Base-by-base conservation (phyloP, 306 rosid species). In the Geum urbanum region DNA sequence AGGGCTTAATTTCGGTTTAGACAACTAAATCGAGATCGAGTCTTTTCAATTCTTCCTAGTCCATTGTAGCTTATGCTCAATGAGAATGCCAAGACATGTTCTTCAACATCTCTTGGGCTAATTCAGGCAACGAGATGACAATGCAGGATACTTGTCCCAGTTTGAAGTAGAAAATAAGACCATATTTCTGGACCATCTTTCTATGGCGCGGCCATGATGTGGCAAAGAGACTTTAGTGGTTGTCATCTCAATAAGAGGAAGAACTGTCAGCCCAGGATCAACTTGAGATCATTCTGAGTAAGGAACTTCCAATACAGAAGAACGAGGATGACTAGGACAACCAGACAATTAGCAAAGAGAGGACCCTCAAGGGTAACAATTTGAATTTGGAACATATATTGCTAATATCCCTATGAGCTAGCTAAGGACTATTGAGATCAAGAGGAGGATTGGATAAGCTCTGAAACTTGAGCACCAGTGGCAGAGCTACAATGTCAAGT, bases 161-260 rank as follows among this genome's bases (percentile, higher is more conserved):
- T 52, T 84, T 75, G 7, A 81, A 78, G 63, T 81, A 78, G 84
- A 81, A 76, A 0, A 81, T 18, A n/a, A 81, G 80, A 18, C 88
- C 85, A 58, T 81, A 18, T 73, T 54, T 73, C 13, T 45, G 0
- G 8, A 85, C 70, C 37, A 81, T 71, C 3, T 81, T 12, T 71
- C 18, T 9, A 0, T n/a, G n/a, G n/a, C n/a, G n/a, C 61, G 43
- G 64, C 62, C 20, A 27, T 13, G 61, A 47, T 60, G 76, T 61
- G 69, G 69, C 12, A 59, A 39, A 4, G 14, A 5, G 51, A 47
- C 15, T 5, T 3, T 16, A 12, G 16, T 0, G 11, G 16, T 16
- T 47, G 14, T 11, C 51, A 47, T 5, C n/a, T 49, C 72, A 16
- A 50, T 67, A 9, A 67, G n/a, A 15, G 72, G 72, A 16, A 51